A percentile compares a stretch with the other conserved stretches of the same genome.
phyloP scores from a whole-genome alignment of 306 rosid species.

The Vigna hirtella region DNA sequence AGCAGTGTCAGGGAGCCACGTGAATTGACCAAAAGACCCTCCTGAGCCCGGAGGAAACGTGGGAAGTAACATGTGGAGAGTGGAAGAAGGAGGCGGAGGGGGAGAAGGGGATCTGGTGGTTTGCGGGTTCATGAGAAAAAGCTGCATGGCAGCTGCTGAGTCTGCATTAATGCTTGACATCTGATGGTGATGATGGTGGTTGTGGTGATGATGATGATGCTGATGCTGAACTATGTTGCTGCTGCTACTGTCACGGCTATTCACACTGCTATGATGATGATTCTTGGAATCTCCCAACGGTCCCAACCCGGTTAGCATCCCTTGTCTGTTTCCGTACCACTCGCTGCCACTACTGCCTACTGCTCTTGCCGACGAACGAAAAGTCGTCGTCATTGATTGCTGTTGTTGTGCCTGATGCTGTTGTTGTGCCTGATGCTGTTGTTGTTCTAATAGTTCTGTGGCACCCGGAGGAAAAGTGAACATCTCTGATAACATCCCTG shows the following conservation, averaged over 20 bases:
- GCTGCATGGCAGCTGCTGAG: constrained; percentile 98
- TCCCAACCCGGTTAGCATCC: constrained; percentile 54
- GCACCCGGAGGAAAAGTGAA: constrained; percentile 72
- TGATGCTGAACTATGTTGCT: constrained; percentile 41
- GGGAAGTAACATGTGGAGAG: constrained; percentile 79
- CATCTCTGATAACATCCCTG: constrained; percentile 93
- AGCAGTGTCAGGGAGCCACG: constrained; percentile 50
- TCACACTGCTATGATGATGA: constrained; percentile 44
- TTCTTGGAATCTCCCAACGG: constrained; percentile 58
- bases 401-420: constrained; percentile 53
- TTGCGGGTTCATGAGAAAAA: constrained; percentile 89
- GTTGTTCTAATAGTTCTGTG: constrained; percentile 55
- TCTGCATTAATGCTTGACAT: constrained; percentile 79
- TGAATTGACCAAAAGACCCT: constrained; percentile 72
- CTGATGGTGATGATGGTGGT: constrained; percentile 58
- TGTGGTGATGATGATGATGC: constrained; percentile 45
- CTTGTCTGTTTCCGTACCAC: constrained; percentile 79
- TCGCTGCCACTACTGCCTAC: constrained; percentile 49
- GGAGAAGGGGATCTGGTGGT: constrained; percentile 82
- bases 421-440: constrained; percentile 50
- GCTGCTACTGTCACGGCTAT: constrained; percentile 53
- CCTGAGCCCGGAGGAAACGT: constrained; percentile 54
- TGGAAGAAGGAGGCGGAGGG: constrained; percentile 62
- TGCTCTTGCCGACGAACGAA: constrained; percentile 44
- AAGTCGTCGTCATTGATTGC: constrained; percentile 48